Percentiles rank a stretch among this genome's conserved stretches.
These are phyloP conservation scores for Fusarium marasasianum DNA, from an alignment of 2,329 filamentous ascomycete genomes.

Conservation along the genomic window DNA sequence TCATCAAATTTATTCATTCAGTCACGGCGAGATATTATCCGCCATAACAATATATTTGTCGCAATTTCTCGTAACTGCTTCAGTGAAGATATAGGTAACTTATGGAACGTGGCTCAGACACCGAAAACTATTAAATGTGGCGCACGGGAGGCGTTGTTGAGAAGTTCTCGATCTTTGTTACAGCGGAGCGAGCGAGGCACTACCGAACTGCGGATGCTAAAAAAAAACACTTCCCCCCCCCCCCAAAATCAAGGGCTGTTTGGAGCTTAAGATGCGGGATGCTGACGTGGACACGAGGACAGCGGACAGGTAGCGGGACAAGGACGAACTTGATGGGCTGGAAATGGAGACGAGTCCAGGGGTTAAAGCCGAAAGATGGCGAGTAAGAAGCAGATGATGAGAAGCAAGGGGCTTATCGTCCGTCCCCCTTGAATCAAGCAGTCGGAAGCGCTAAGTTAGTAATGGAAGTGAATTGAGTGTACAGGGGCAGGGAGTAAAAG, in stretches of 20 bases:
- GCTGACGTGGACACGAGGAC: slow-evolving; percentile 37
- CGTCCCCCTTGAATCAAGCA: slow-evolving; percentile 14
- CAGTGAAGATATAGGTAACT: background rate
- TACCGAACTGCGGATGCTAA: slow-evolving; percentile 26
- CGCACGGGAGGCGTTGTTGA: slow-evolving; percentile 16
- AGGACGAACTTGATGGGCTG: background rate
- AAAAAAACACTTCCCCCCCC: slow-evolving; percentile 1
- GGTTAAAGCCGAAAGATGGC: background rate
- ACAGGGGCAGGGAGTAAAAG: background rate
- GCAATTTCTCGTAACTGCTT: background rate
- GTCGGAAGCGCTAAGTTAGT: background rate
- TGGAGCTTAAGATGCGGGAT: slow-evolving; percentile 10
- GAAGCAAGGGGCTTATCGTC: slow-evolving; percentile 11
- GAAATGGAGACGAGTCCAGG: slow-evolving; percentile 18
- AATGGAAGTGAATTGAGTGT: background rate
- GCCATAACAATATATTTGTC: background rate
- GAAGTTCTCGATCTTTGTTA: background rate
- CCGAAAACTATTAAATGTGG: slow-evolving; percentile 7
- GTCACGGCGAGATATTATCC: background rate
- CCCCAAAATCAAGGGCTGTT: background rate
- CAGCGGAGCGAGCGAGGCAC: slow-evolving; percentile 14
- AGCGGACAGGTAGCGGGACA: background rate
- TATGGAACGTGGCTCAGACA: background rate
- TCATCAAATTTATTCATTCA: background rate
- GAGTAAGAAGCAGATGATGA: background rate